Evolutionary conservation across 768 basidiomycete genomes (phyloP).

Genomic region (Boletus rex-veris): DNA sequence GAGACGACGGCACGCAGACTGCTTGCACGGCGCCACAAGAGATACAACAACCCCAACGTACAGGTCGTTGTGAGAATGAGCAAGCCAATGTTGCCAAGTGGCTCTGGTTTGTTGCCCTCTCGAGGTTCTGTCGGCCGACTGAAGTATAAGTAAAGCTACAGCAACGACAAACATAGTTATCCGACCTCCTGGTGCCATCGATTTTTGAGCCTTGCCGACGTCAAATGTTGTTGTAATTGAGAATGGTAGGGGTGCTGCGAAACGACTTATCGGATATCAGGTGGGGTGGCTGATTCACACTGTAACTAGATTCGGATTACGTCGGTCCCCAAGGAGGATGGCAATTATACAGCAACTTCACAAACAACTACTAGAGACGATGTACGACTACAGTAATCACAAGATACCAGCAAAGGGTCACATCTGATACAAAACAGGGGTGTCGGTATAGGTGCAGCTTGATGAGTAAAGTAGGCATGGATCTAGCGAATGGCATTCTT

Average conservation of each 20-base stretch:
- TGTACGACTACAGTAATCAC: conserved; percentile 7
- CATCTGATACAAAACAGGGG: conserved; percentile 7
- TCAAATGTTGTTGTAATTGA: neutral
- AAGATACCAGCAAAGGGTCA: neutral
- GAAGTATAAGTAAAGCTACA: neutral
- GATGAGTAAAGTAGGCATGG: neutral
- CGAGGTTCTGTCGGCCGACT: conserved; percentile 46
- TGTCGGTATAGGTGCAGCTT: conserved; percentile 8
- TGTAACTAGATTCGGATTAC: too few species aligned
- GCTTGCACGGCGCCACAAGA: conserved; percentile 62
- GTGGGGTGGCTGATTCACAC: too few species aligned
- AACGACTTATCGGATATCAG: too few species aligned
- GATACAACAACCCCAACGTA: conserved; percentile 52
- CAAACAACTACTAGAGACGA: neutral
- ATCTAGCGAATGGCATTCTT: conserved; percentile 28
- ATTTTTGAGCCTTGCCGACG: neutral
- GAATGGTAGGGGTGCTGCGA: neutral
- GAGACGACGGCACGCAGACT: conserved; percentile 55
- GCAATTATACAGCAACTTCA: too few species aligned
- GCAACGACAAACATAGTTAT: neutral
- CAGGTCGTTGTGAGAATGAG: conserved; percentile 57
- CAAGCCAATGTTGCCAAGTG: conserved; percentile 53
- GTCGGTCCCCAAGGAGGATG: too few species aligned
- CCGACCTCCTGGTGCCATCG: conserved; percentile 28
- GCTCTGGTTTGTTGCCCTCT: conserved; percentile 57